phyloP scores from a whole-genome alignment of 768 basidiomycete species.

The Polyporus arcularius region DNA sequence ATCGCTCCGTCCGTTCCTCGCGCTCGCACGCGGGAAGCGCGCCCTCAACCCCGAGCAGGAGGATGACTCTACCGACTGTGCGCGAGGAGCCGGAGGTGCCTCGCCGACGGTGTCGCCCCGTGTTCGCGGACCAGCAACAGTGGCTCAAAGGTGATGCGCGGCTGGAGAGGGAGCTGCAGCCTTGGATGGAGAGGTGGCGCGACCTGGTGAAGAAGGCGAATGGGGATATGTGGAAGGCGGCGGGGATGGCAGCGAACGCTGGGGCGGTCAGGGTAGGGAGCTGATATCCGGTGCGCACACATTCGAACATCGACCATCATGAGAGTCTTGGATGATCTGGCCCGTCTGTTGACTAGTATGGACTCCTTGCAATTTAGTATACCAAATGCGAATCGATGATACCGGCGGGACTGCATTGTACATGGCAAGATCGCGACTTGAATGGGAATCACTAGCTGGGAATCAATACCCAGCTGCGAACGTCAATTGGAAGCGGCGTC shows the following conservation, averaged over 20 bases:
- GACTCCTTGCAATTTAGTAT: no score
- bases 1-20: conserved; percentile 2
- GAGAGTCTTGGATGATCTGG: no score
- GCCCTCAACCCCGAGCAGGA: conserved; percentile 11
- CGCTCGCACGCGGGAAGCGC: conserved; percentile 5
- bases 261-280: no score
- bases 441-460: no score
- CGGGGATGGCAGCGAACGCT: background rate
- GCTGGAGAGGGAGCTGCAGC: conserved; percentile 20
- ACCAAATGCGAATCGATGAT: no score
- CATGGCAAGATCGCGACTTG: no score
- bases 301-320: no score
- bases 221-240: conserved; percentile 16
- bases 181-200: conserved; percentile 15
- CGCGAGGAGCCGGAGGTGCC: conserved; percentile 18
- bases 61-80: conserved; percentile 2
- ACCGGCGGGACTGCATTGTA: no score
- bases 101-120: conserved; percentile 23
- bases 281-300: no score
- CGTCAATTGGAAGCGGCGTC: no score
- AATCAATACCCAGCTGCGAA: no score
- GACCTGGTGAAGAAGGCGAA: conserved; percentile 9
- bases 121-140: conserved; percentile 28
- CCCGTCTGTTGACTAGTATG: no score
- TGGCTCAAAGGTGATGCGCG: conserved; percentile 27